Percentiles rank a stretch among this genome's conserved stretches.
Conservation (phyloP, 306 rosid species). For the Cucurbita pepo region DNA sequence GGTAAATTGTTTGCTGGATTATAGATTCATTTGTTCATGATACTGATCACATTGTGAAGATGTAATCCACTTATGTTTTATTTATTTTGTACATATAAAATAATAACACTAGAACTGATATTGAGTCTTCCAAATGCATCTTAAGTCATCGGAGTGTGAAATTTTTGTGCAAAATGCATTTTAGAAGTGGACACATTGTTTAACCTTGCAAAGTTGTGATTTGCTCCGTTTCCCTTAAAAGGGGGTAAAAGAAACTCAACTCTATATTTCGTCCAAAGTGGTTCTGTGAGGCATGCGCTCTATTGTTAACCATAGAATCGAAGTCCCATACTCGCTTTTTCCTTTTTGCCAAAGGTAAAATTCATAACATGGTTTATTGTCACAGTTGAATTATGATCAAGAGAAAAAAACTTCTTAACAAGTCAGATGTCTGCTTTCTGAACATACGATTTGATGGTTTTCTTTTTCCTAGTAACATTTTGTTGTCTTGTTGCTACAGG, state of each 20-base stretch:
- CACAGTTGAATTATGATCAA: neutral
- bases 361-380: neutral
- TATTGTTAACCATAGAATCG: neutral
- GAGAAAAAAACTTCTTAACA: neutral
- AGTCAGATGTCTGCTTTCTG: neutral
- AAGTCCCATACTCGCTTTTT: neutral
- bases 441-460: conserved; percentile 10
- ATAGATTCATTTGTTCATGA: neutral
- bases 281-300: neutral
- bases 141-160: neutral
- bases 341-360: neutral
- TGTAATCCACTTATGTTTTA: neutral
- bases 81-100: neutral
- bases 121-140: neutral
- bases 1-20: neutral
- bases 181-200: neutral
- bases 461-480: neutral
- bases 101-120: neutral
- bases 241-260: neutral
- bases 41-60: neutral
- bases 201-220: neutral
- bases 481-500: conserved; percentile 32
- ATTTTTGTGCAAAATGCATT: neutral
- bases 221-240: neutral
- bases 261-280: neutral